A percentile compares a stretch with the other conserved stretches of the same genome.
phyloP scores from a whole-genome alignment of 495 filamentous ascomycete species.

The Haplographium delicatum region DNA sequence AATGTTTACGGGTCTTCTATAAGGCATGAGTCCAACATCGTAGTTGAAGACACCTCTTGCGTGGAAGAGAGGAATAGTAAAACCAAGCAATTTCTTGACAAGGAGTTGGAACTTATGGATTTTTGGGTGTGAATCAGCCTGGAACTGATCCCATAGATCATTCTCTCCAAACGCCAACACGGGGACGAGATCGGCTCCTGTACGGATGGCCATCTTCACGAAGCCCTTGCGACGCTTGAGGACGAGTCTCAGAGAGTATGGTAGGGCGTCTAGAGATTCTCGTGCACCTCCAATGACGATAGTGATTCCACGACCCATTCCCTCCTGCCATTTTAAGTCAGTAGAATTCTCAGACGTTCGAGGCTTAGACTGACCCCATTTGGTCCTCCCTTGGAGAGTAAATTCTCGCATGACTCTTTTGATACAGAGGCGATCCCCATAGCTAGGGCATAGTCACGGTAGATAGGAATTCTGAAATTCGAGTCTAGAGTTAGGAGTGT shows the following conservation, averaged over 20 bases:
- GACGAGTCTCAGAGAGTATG: slow-evolving; percentile 66
- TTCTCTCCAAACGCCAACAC: slow-evolving; percentile 94
- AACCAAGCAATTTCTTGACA: slow-evolving; percentile 80
- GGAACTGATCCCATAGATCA: slow-evolving; percentile 86
- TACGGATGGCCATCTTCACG: slow-evolving; percentile 84
- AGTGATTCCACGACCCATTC: slow-evolving; percentile 94
- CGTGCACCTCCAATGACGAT: slow-evolving; percentile 92
- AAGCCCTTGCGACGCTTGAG: slow-evolving; percentile 84
- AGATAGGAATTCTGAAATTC: slow-evolving; percentile 92
- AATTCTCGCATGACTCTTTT: slow-evolving; percentile 81
- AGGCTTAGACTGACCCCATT: slow-evolving; percentile 52
- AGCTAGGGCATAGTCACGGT: slow-evolving; percentile 83
- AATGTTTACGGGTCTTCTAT: slow-evolving; percentile 77
- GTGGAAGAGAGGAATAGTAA: slow-evolving; percentile 87
- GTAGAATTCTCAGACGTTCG: too few relatives aligned
- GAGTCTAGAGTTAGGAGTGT: slow-evolving; percentile 86
- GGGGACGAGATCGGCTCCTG: slow-evolving; percentile 86
- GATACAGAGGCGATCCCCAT: slow-evolving; percentile 87
- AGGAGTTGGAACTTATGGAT: slow-evolving; percentile 74
- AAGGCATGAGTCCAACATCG: slow-evolving; percentile 92
- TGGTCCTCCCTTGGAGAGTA: slow-evolving; percentile 68
- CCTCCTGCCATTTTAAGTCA: slow-evolving; percentile 52
- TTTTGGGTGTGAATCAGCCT: slow-evolving; percentile 60
- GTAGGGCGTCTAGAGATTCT: slow-evolving; percentile 83
- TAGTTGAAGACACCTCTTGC: slow-evolving; percentile 95